These are phyloP conservation scores for Phaeotremella skinneri DNA, from an alignment of 768 basidiomycete species.

Conservation along the genomic window DNA sequence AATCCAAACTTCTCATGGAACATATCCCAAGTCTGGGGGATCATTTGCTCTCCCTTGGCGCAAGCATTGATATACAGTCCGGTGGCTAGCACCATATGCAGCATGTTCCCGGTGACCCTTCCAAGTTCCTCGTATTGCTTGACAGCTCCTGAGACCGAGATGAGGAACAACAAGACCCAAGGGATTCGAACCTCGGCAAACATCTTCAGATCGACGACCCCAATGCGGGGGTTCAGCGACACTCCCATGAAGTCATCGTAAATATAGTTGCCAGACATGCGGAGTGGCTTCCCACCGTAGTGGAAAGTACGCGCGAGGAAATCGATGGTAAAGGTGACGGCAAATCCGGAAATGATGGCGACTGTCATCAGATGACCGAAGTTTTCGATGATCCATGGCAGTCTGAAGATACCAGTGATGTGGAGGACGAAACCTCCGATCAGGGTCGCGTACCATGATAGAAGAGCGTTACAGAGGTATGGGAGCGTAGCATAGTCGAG, in stretches of 20 bases:
- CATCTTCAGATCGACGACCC: constrained; percentile 93
- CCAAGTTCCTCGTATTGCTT: constrained; percentile 93
- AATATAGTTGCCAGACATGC: constrained; percentile 91
- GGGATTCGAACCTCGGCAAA: constrained; percentile 96
- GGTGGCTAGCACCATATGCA: constrained; percentile 91
- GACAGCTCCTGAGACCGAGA: constrained; percentile 85
- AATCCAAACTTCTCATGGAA: constrained; percentile 94
- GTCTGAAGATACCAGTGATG: constrained; percentile 75
- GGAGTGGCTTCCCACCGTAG: constrained; percentile 66
- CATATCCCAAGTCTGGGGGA: constrained; percentile 79
- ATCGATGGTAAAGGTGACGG: constrained; percentile 75
- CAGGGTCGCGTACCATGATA: constrained; percentile 78
- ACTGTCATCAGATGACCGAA: constrained; percentile 95
- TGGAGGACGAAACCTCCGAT: constrained; percentile 72
- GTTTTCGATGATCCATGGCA: constrained; percentile 92
- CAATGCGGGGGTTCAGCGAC: constrained; percentile 86
- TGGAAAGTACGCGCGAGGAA: constrained; percentile 67
- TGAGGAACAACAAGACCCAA: constrained; percentile 93
- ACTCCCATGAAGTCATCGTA: constrained; percentile 99
- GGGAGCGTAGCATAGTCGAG: constrained; percentile 85
- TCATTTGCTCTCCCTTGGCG: constrained; percentile 68
- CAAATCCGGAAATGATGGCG: constrained; percentile 86
- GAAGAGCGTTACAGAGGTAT: constrained; percentile 95
- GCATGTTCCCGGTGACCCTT: constrained; percentile 93
- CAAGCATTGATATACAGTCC: constrained; percentile 97